phyloP scores from a whole-genome alignment of 371 early-diverging fungal genomes.

The Mortierella sp. region DNA sequence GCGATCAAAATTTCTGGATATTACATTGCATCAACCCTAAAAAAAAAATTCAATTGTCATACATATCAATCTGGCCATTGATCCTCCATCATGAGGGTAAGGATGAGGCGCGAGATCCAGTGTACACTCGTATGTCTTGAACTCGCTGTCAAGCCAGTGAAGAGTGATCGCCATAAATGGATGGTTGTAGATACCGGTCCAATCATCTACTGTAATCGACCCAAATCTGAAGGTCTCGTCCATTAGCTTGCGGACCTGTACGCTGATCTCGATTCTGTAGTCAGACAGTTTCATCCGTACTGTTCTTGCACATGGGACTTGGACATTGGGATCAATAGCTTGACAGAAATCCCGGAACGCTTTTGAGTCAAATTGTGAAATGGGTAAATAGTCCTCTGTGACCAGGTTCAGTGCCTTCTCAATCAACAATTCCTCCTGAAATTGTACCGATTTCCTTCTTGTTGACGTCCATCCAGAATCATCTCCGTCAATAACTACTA shows the following conservation, averaged over 20 bases:
- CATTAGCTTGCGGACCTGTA: neutral
- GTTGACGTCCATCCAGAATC: too few species aligned
- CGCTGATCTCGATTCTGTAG: neutral
- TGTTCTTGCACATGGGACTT: neutral
- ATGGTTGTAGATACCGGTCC: constrained; percentile 1
- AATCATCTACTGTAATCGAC: constrained; percentile 6
- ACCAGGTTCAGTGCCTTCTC: neutral
- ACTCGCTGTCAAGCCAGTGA: constrained; percentile 19
- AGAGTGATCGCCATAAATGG: constrained; percentile 4
- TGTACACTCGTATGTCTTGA: constrained; percentile 3
- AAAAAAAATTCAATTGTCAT: neutral
- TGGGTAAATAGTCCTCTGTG: neutral
- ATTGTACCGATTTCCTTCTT: too few species aligned
- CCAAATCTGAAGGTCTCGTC: neutral
- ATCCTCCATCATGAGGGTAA: neutral
- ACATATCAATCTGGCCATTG: constrained; percentile 4
- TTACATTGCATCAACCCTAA: neutral
- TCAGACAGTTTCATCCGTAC: neutral
- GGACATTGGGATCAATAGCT: neutral
- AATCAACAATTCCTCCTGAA: neutral
- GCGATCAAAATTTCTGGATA: neutral
- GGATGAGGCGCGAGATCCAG: constrained; percentile 13
- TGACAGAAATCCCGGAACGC: neutral
- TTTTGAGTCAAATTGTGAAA: neutral
- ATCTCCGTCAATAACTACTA: neutral